Percentiles rank a stretch among this genome's conserved stretches.
Conservation (phyloP, 768 basidiomycete species). For the Hericium rajendrae region DNA sequence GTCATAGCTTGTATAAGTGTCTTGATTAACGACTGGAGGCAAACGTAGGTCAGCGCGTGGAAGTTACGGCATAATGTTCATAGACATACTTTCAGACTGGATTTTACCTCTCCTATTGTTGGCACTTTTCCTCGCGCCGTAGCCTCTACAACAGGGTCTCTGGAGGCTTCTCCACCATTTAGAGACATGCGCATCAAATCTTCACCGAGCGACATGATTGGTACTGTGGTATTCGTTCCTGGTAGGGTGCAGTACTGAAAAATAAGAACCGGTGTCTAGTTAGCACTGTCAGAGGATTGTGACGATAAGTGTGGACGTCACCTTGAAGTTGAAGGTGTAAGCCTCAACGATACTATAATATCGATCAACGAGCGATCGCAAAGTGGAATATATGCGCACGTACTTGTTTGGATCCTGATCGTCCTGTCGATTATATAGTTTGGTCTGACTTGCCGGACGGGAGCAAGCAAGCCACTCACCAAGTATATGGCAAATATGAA, state of each 20-base stretch:
- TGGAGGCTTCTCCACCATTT: slow-evolving; percentile 19
- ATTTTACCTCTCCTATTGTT: slow-evolving; percentile 73
- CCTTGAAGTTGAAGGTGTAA: slow-evolving; percentile 79
- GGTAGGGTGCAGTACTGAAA: slow-evolving; percentile 59
- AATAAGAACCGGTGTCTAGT: background rate
- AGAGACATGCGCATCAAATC: slow-evolving; percentile 43
- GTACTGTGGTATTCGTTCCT: slow-evolving; percentile 49
- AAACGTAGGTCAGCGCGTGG: background rate
- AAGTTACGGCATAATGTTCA: background rate
- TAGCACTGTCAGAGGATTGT: background rate
- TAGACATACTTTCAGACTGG: slow-evolving; percentile 57
- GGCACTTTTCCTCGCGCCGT: slow-evolving; percentile 52
- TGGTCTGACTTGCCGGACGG: background rate
- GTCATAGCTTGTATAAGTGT: slow-evolving; percentile 70
- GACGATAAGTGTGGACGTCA: background rate
- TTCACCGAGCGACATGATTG: slow-evolving; percentile 67
- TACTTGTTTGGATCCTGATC: slow-evolving; percentile 80
- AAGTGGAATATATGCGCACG: slow-evolving; percentile 23
- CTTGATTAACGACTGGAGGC: slow-evolving; percentile 70
- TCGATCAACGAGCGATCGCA: background rate
- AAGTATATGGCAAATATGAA: slow-evolving; percentile 83
- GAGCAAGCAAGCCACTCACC: slow-evolving; percentile 31
- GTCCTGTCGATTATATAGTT: slow-evolving; percentile 41
- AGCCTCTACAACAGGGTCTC: slow-evolving; percentile 54
- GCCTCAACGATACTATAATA: slow-evolving; percentile 68